A percentile compares a stretch with the other conserved stretches of the same genome.
Evolutionary conservation across 2,329 filamentous ascomycete species (phyloP).

Genomic region (Aspergillus ruber): DNA sequence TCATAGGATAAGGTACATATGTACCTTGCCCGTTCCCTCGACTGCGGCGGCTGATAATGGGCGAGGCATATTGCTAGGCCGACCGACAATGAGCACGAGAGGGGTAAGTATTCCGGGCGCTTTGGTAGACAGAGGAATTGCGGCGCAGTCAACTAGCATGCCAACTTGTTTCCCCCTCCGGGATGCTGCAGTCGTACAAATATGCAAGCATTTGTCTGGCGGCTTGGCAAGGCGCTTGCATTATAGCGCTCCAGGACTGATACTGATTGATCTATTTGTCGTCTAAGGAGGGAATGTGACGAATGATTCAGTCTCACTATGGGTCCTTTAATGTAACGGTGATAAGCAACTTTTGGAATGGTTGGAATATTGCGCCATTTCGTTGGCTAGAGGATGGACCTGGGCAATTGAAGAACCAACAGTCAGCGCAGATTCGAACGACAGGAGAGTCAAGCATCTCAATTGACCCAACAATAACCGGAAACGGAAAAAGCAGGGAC

Average conservation of each 20-base stretch:
- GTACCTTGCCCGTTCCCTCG: no score
- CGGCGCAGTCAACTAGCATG: constrained; percentile 18
- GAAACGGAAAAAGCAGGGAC: constrained; percentile 1
- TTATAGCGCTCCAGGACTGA: no score
- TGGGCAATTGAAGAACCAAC: neutral
- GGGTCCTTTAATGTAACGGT: neutral
- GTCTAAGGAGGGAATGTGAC: neutral
- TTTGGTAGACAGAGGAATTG: constrained; percentile 3
- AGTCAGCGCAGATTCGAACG: neutral
- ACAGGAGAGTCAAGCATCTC: no score
- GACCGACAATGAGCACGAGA: constrained; percentile 2
- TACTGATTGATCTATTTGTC: no score
- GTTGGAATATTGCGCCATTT: neutral
- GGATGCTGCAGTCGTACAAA: constrained; percentile 9
- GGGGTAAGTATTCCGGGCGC: constrained; percentile 1
- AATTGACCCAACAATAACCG: neutral
- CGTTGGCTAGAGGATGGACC: neutral
- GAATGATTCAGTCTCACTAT: neutral
- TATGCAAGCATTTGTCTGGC: constrained; percentile 17
- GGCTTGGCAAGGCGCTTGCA: constrained; percentile 30
- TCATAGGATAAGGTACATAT: no score
- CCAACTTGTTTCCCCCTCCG: neutral
- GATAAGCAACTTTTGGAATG: neutral
- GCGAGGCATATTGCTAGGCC: constrained; percentile 2
- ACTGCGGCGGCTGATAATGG: neutral